Evolutionary conservation across 108 stramenopile genomes (phyloP).

Genomic region (Cyclotella atomus): DNA sequence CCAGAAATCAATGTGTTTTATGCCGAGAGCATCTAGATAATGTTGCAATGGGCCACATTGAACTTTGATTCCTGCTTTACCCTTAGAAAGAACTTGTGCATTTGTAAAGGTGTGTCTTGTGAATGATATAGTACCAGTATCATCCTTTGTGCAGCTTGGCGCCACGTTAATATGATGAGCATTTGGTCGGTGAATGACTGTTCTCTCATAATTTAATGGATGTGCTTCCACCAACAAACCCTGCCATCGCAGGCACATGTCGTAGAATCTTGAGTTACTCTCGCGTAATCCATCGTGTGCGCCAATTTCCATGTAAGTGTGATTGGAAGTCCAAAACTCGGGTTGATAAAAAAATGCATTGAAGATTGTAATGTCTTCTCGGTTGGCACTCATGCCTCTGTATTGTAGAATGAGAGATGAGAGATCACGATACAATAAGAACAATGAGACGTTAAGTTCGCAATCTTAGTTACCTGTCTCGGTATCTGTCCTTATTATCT

Average conservation of each 20-base stretch:
- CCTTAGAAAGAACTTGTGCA: slow-evolving; percentile 49
- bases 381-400: slow-evolving; percentile 25
- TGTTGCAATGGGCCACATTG: slow-evolving; percentile 53
- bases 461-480: too few relatives aligned
- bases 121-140: slow-evolving; percentile 29
- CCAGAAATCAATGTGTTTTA: slow-evolving; percentile 45
- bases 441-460: too few relatives aligned
- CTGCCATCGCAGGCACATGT: slow-evolving; percentile 60
- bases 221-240: slow-evolving; percentile 58
- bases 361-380: slow-evolving; percentile 18
- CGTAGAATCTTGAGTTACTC: slow-evolving; percentile 59
- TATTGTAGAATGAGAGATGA: too few relatives aligned
- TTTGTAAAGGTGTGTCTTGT: slow-evolving; percentile 43
- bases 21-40: slow-evolving; percentile 44
- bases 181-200: slow-evolving; percentile 45
- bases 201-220: slow-evolving; percentile 39
- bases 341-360: slow-evolving; percentile 12
- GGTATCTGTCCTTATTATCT: too few relatives aligned
- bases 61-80: slow-evolving; percentile 34
- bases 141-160: slow-evolving; percentile 43
- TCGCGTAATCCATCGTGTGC: slow-evolving; percentile 59
- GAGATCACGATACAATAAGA: too few relatives aligned
- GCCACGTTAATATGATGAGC: slow-evolving; percentile 56
- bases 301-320: slow-evolving; percentile 59
- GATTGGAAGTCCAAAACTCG: not conserved